phyloP scores from a whole-genome alignment of 1,284 basidiomycete species.

The Testicularia cyperi region DNA sequence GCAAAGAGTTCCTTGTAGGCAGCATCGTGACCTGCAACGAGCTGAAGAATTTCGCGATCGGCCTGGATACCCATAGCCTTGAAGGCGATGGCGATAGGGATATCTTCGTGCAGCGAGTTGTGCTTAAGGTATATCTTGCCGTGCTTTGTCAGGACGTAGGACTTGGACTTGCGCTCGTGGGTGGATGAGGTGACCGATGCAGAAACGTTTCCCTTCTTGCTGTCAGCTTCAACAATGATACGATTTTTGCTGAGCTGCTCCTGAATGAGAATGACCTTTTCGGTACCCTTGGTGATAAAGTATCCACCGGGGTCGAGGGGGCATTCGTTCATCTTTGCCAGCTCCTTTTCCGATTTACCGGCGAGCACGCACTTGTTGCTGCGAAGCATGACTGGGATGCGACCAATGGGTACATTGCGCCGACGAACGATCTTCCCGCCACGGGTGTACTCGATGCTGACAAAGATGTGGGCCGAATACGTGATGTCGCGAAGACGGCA shows the following conservation, averaged over 20 bases:
- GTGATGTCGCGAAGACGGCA: constrained; percentile 94
- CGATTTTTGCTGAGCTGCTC: constrained; percentile 99
- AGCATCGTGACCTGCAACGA: constrained; percentile 90
- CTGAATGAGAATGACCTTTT: constrained; percentile 98
- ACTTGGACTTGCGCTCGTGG: constrained; percentile 97
- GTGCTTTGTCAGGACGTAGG: constrained; percentile 92
- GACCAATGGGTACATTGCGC: constrained; percentile 83
- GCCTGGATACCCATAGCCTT: constrained; percentile 88
- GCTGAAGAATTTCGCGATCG: constrained; percentile 94
- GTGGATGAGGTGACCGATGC: constrained; percentile 94
- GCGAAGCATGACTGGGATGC: constrained; percentile 93
- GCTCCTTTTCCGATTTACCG: constrained; percentile 73
- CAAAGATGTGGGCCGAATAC: constrained; percentile 89
- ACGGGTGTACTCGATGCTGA: constrained; percentile 92
- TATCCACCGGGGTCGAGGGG: constrained; percentile 98
- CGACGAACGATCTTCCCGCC: constrained; percentile 84
- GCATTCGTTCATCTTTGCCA: constrained; percentile 94
- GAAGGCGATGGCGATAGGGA: constrained; percentile 92
- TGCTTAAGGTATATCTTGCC: constrained; percentile 90
- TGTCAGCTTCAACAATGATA: constrained; percentile 83
- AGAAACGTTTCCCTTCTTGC: constrained; percentile 85
- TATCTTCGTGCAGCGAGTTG: constrained; percentile 95
- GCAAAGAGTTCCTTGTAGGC: constrained; percentile 85
- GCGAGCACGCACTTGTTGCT: constrained; percentile 84
- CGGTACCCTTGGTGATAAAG: constrained; percentile 98